Base-by-base conservation (phyloP, 192 early-diverging fungal species). In the Entomortierella parvispora region DNA sequence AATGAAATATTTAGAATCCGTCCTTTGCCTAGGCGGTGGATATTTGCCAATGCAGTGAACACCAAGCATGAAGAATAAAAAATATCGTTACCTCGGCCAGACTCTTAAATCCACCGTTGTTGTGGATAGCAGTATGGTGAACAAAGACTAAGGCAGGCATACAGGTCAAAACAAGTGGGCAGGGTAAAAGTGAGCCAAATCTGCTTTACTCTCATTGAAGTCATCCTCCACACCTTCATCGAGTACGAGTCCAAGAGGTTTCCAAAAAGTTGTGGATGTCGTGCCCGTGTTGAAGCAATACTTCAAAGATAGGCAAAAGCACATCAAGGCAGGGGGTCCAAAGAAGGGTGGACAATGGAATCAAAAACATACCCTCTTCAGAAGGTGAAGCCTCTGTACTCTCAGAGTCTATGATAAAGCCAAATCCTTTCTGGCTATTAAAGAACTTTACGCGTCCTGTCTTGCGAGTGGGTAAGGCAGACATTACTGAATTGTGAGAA, bases 401-500 rank as follows among this genome's bases (percentile, higher is more conserved):
- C 34, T 90, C 87, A 58, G 84, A 81, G 12, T 91, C 91, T 55
- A 95, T 88, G 57, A 96, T 93, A 80, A 96, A 96, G 0, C 95
- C 95, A 75, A 91, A 96, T 48, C 95, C 94, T 79, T 95, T 95
- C 72, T 89, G 86, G 65, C 85, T 85, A 65, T 92, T 94, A 81
- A 95, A 95, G 71, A 95, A 95, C 87, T 95, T 95, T 78, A 94
- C 93, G 32, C 68, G 79, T 33, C 91, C 90, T 61, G 68, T 80
- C 53, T 80, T 84, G 47, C 86, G 82, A 40, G 66, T 47, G 23
- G 59, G 44, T 49, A 65, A 26, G 26, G 59, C 37, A 45, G 79
- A 74, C 75, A 71, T 80, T 50, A 65, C 56, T 28, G 20, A 32
- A 32, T 26, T 34, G 26, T 32, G 23, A 62, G 60, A 50, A 31